Percentiles rank a stretch among this genome's conserved stretches.
Conservation (phyloP, 495 filamentous ascomycete genomes). For the Neurospora africana region DNA sequence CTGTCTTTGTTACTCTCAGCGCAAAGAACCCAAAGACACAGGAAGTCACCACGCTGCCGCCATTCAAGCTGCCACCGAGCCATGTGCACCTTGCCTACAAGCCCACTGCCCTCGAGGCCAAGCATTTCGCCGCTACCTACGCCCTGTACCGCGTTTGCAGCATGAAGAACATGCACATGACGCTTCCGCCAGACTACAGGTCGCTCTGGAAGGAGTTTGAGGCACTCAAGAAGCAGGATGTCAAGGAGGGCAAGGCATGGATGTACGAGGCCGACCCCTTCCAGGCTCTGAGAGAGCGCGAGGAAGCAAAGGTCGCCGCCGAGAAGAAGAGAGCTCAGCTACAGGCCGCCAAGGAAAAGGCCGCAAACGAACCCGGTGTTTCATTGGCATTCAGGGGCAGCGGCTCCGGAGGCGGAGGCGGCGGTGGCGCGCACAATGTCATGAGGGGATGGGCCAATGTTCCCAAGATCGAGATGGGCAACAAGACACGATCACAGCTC, state of each 20-base stretch:
- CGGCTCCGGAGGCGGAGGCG: constrained; percentile 10
- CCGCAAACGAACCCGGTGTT: constrained; percentile 41
- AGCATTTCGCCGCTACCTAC: constrained; percentile 86
- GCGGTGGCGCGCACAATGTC: constrained; percentile 15
- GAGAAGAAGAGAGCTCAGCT: constrained; percentile 61
- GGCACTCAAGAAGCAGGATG: constrained; percentile 64
- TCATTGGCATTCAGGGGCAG: constrained; percentile 30
- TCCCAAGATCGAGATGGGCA: constrained; percentile 88
- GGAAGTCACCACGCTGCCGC: constrained; percentile 60
- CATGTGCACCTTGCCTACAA: constrained; percentile 58
- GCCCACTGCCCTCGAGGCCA: constrained; percentile 74
- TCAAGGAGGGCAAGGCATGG: constrained; percentile 68
- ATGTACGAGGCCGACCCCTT: constrained; percentile 97
- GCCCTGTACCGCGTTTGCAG: constrained; percentile 82
- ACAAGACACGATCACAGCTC: constrained; percentile 60
- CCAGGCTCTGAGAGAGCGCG: constrained; percentile 61
- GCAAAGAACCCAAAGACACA: constrained; percentile 73
- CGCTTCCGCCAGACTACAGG: constrained; percentile 80
- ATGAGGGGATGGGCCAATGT: constrained; percentile 72
- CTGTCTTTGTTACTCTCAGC: constrained; percentile 68
- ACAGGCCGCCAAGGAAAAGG: constrained; percentile 52
- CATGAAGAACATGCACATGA: constrained; percentile 89
- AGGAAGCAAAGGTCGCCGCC: constrained; percentile 57
- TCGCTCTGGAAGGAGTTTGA: constrained; percentile 85
- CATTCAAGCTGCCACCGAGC: constrained; percentile 68